phyloP scores from a whole-genome alignment of 1,284 basidiomycete species.

The Cerioporus squamosus region DNA sequence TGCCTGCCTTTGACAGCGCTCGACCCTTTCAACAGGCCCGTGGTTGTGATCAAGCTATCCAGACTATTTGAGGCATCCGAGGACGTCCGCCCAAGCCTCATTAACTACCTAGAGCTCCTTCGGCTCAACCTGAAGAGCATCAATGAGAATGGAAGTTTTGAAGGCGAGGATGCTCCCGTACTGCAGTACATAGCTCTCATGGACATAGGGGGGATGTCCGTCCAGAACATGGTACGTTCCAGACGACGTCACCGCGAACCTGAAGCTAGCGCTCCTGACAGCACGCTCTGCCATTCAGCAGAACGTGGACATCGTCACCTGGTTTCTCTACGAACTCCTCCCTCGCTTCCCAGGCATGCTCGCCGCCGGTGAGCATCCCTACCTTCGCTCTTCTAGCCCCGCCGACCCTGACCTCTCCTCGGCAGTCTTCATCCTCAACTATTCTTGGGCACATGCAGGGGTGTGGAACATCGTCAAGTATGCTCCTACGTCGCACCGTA shows the following conservation, averaged over 20 bases:
- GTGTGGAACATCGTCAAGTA: constrained; percentile 79
- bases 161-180: constrained; percentile 33
- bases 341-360: constrained; percentile 81
- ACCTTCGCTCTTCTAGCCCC: constrained; percentile 4
- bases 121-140: constrained; percentile 54
- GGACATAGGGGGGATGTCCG: constrained; percentile 65
- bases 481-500: constrained; percentile 28
- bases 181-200: constrained; percentile 74
- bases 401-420: background rate
- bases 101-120: constrained; percentile 57
- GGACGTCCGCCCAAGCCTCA: constrained; percentile 44
- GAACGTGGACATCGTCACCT: constrained; percentile 65
- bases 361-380: constrained; percentile 57
- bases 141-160: constrained; percentile 35
- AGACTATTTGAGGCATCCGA: constrained; percentile 41
- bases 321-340: constrained; percentile 66
- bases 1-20: constrained; percentile 55
- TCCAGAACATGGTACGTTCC: constrained; percentile 60
- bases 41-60: constrained; percentile 52
- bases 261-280: background rate
- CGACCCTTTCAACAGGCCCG: constrained; percentile 67
- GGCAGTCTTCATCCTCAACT: constrained; percentile 78
- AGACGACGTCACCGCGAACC: background rate
- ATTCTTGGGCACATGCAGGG: constrained; percentile 81
- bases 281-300: constrained; percentile 34